Base-by-base conservation (phyloP, 2,329 filamentous ascomycete genomes). In the Talaromyces sp. region DNA sequence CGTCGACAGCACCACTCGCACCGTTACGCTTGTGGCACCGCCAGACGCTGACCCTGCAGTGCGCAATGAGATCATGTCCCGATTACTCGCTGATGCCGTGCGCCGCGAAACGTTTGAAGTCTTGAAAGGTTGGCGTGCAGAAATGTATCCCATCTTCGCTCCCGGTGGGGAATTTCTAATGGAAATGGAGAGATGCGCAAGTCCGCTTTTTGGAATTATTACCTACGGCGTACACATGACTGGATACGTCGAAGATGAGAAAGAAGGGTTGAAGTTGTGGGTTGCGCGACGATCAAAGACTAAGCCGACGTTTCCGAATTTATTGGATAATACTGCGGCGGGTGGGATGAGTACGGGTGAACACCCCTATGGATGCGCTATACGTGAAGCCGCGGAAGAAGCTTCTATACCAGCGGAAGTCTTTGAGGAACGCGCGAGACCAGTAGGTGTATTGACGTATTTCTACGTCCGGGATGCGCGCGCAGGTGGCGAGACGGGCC, bases 321-420 rank as follows among this genome's bases (percentile, higher is more conserved):
- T 97, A 83, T 83, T 99, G 69, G 95, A 99, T 78, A 99, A 98
- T 77, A 93, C 93, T 1, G 95, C 96, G 6, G 95, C 93, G 0
- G 91, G 91, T 2, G 91, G 92, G 0, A 88, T 98, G 70, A 88
- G 90, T 75, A 91, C 91, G 0, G 90, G 89, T 15, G 93, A 97
- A 76, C 84, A 84, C 25, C 90, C 91, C 0, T 89, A 93, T 58
- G 92, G 94, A 74, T 92, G 90, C 75, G 80, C 97, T 61, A 84
- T 97, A 22, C 87, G 94, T 63, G 95, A 99, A 78, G 89, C 90
- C 2, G 89, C 89, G 69, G 95, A 99, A 79, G 95, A 99, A 76
- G 96, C 95, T 0, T 91, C 88, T 43, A 79, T 99, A 22, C 85
- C 91, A 0, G 90, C 89, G 66, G 80, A 84, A 0, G 72, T 94